Evolutionary conservation across 2,329 filamentous ascomycete species (phyloP).

Genomic region (Exserohilum rostratum): DNA sequence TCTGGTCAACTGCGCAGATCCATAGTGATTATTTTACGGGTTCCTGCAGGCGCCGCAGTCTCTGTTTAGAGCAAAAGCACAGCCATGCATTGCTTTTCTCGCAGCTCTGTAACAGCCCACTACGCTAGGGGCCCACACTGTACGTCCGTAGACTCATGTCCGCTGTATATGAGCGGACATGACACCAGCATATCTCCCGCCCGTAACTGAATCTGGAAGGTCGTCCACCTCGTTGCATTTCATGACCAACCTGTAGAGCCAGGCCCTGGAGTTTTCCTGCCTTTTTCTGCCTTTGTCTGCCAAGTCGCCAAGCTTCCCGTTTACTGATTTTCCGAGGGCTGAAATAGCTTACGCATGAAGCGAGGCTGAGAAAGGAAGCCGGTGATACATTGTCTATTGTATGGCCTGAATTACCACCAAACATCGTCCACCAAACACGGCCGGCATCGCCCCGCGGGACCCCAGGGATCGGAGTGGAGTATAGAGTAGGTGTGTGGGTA

Average conservation of each 20-base stretch:
- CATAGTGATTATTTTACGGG: conserved; percentile 16
- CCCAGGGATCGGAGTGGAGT: conserved; percentile 1
- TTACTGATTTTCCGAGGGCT: conserved; percentile 9
- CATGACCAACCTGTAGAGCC: conserved; percentile 22
- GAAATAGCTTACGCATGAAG: conserved; percentile 9
- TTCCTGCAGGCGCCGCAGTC: conserved; percentile 22
- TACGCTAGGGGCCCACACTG: not conserved
- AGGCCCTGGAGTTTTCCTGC: conserved; percentile 22
- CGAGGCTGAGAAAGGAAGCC: conserved; percentile 20
- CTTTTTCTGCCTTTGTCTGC: conserved; percentile 28
- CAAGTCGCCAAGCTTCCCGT: conserved; percentile 21
- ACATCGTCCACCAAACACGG: conserved; percentile 8
- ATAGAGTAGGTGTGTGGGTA: not conserved
- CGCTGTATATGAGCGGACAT: conserved; percentile 8
- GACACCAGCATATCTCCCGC: conserved; percentile 12
- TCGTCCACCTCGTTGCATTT: conserved; percentile 19
- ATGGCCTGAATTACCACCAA: conserved; percentile 10
- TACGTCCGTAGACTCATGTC: not conserved
- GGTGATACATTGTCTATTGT: conserved; percentile 11
- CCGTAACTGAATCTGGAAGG: conserved; percentile 23
- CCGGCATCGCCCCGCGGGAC: conserved; percentile 4
- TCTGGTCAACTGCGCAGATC: conserved; percentile 12
- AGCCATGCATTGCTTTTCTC: conserved; percentile 1
- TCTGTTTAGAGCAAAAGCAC: conserved; percentile 3
- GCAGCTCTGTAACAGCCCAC: not conserved